Percentiles rank a stretch among this genome's conserved stretches.
phyloP scores from a whole-genome alignment of 768 basidiomycete species.

The Cantharellus anzutake region DNA sequence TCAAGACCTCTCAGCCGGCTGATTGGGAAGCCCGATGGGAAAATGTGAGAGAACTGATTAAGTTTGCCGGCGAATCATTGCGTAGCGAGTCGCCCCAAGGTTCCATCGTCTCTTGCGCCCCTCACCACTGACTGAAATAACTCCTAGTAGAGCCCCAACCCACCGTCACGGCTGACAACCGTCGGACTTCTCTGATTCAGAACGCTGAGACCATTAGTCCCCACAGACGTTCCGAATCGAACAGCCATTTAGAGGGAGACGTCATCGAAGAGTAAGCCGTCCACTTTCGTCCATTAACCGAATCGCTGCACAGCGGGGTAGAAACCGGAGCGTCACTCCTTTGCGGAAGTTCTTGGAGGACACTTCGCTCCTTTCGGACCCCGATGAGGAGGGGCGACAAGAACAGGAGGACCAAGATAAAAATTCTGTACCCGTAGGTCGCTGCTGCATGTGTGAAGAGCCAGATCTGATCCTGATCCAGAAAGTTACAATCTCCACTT shows the following conservation, averaged over 20 bases:
- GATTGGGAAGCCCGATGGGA: conserved; percentile 68
- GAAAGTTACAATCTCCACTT: conserved; percentile 74
- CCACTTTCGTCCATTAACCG: not conserved
- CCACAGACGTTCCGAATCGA: too few relatives aligned
- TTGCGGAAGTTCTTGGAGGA: conserved; percentile 56
- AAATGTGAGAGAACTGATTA: conserved; percentile 71
- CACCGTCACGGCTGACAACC: too few relatives aligned
- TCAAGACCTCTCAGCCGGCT: conserved; percentile 42
- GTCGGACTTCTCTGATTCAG: too few relatives aligned
- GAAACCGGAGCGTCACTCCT: conserved; percentile 15
- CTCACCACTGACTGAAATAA: too few relatives aligned
- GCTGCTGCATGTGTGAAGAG: conserved; percentile 11
- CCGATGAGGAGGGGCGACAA: conserved; percentile 34
- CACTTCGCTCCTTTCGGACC: conserved; percentile 68
- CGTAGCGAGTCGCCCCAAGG: conserved; percentile 3
- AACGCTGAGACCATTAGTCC: too few relatives aligned
- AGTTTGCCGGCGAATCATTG: conserved; percentile 42
- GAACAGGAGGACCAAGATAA: conserved; percentile 31
- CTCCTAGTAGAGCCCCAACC: too few relatives aligned
- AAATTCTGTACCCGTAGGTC: conserved; percentile 19
- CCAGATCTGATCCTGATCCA: conserved; percentile 13
- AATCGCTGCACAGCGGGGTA: not conserved
- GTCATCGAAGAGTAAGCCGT: too few relatives aligned
- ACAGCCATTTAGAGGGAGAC: too few relatives aligned
- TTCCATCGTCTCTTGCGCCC: too few relatives aligned